Evolutionary conservation across 495 filamentous ascomycete genomes (phyloP).

Genomic region (Neurospora sp.): DNA sequence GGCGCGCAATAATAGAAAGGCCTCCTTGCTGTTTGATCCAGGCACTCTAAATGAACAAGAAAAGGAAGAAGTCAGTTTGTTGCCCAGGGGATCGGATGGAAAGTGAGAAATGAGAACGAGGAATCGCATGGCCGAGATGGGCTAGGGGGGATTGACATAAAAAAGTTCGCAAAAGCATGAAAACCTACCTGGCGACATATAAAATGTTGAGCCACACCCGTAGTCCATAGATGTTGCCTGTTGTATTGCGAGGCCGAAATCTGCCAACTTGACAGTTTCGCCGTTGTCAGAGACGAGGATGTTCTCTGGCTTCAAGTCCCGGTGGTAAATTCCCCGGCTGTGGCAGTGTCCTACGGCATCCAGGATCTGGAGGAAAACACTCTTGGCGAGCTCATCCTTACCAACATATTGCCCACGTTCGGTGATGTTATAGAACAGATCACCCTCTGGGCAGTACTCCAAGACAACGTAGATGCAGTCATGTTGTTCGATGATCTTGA

Average conservation of each 20-base stretch:
- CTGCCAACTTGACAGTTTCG: slow-evolving; percentile 85
- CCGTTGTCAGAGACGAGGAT: slow-evolving; percentile 84
- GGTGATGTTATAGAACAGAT: slow-evolving; percentile 94
- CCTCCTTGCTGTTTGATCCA: slow-evolving; percentile 70
- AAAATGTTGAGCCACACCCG: slow-evolving; percentile 96
- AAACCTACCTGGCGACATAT: slow-evolving; percentile 93
- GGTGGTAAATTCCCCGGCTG: slow-evolving; percentile 85
- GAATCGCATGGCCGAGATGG: not conserved
- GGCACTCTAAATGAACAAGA: slow-evolving; percentile 61
- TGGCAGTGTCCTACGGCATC: slow-evolving; percentile 97
- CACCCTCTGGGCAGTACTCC: slow-evolving; percentile 95
- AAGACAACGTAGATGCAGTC: slow-evolving; percentile 96
- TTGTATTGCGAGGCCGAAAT: slow-evolving; percentile 89
- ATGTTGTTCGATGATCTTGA: slow-evolving; percentile 83
- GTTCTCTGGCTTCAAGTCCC: slow-evolving; percentile 98
- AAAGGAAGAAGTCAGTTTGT: slow-evolving; percentile 21
- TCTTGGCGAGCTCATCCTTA: slow-evolving; percentile 81
- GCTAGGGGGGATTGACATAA: not conserved
- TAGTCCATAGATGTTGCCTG: slow-evolving; percentile 79
- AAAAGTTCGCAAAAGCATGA: slow-evolving; percentile 4
- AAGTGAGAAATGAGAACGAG: slow-evolving; percentile 3
- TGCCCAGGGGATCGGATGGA: slow-evolving; percentile 1
- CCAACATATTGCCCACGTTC: slow-evolving; percentile 87
- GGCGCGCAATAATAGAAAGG: slow-evolving; percentile 84
- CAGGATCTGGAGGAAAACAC: slow-evolving; percentile 89